These are phyloP conservation scores for Apiospora koreana DNA, from an alignment of 2,329 filamentous ascomycete species.

Conservation along the genomic window DNA sequence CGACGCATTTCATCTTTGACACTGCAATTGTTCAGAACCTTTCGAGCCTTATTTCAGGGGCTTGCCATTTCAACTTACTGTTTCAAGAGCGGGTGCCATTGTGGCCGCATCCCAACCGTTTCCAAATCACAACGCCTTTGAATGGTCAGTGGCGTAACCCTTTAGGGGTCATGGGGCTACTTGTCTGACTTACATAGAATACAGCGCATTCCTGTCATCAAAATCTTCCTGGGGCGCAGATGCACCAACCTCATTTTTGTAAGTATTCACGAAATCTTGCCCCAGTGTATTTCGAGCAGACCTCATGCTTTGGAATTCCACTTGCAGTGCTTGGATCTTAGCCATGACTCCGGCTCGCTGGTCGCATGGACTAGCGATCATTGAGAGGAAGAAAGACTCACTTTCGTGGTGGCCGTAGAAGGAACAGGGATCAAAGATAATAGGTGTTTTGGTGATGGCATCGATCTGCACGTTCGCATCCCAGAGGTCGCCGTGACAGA, in stretches of 20 bases:
- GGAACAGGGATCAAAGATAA: constrained; percentile 28
- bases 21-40: not conserved
- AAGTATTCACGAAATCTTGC: not conserved
- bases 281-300: not conserved
- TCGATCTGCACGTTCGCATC: constrained; percentile 25
- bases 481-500: constrained; percentile 38
- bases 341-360: no score
- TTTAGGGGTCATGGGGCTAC: not conserved
- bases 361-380: no score
- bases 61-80: not conserved
- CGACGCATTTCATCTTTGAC: not conserved
- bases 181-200: not conserved
- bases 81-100: not conserved
- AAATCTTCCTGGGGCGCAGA: not conserved
- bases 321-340: not conserved
- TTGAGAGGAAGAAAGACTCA: not conserved
- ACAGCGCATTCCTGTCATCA: not conserved
- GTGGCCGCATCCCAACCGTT: not conserved
- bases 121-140: not conserved
- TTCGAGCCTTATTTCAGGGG: not conserved
- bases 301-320: not conserved
- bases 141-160: not conserved
- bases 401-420: constrained; percentile 31
- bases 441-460: constrained; percentile 19
- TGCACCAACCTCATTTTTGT: not conserved